Percentiles rank a stretch among this genome's conserved stretches.
These are phyloP conservation scores for Balansia obtecta DNA, from an alignment of 2,329 filamentous ascomycete genomes.

Conservation along the genomic window DNA sequence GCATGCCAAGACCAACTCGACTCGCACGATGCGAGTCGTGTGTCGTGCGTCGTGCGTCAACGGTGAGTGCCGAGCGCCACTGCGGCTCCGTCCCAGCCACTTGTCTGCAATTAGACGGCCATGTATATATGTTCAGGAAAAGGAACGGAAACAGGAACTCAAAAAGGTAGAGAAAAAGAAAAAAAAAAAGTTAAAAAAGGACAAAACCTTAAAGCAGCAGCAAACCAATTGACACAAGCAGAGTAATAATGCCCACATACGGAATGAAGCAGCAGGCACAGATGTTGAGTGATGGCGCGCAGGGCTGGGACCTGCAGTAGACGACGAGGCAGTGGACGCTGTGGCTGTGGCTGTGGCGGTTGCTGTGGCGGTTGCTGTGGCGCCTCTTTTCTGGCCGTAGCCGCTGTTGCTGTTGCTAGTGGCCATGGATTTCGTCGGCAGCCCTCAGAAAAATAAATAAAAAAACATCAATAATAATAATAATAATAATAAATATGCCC, in stretches of 20 bases:
- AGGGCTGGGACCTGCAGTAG: constrained; percentile 4
- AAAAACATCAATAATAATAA: too few species aligned
- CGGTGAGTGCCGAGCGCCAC: too few species aligned
- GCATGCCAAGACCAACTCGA: background rate
- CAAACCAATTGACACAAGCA: background rate
- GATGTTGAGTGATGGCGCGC: constrained; percentile 15
- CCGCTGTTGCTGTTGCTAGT: background rate
- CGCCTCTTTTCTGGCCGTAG: background rate
- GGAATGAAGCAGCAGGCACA: constrained; percentile 37
- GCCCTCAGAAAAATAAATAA: too few species aligned
- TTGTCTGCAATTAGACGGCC: too few species aligned
- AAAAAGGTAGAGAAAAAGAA: background rate
- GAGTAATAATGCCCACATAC: constrained; percentile 22
- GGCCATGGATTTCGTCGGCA: too few species aligned
- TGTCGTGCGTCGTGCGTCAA: background rate
- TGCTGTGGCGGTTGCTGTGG: background rate
- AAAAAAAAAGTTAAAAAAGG: background rate
- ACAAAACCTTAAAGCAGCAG: background rate
- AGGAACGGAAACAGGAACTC: too few species aligned
- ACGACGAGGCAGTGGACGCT: background rate
- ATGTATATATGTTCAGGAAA: too few species aligned
- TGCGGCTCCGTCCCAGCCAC: too few species aligned
- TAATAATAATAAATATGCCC: too few species aligned
- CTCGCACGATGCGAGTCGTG: background rate
- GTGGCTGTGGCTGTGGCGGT: background rate